A percentile compares a stretch with the other conserved stretches of the same genome.
Conservation (phyloP, 108 stramenopile species). For the Pinguiococcus pyrenoidosus region DNA sequence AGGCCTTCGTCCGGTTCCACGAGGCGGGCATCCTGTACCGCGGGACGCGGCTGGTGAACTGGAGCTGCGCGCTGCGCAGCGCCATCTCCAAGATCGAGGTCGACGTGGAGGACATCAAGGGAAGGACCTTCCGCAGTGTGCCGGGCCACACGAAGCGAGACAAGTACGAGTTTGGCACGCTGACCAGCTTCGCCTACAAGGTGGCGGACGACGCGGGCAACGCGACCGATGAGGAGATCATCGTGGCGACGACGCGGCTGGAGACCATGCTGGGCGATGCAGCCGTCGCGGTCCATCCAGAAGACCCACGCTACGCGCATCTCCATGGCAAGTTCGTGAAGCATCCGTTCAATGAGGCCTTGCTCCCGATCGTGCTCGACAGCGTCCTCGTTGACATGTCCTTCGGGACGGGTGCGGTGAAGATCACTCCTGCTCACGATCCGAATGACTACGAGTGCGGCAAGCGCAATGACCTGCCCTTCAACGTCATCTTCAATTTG, state of each 20-base stretch:
- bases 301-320: constrained; percentile 90
- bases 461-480: constrained; percentile 80
- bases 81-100: constrained; percentile 99
- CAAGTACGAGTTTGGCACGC: constrained; percentile 91
- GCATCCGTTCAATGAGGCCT: constrained; percentile 89
- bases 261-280: constrained; percentile 98
- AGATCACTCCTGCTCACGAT: constrained; percentile 54
- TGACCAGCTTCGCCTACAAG: constrained; percentile 92
- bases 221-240: constrained; percentile 53
- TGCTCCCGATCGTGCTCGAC: constrained; percentile 86
- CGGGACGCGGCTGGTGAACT: constrained; percentile 76
- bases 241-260: constrained; percentile 96
- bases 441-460: constrained; percentile 98
- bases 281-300: constrained; percentile 94
- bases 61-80: constrained; percentile 90
- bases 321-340: constrained; percentile 83
- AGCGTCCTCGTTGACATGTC: constrained; percentile 84
- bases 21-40: constrained; percentile 91
- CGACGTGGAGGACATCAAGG: no score
- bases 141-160: constrained; percentile 84
- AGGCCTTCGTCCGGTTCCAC: constrained; percentile 80
- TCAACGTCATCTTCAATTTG: constrained; percentile 68
- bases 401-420: constrained; percentile 97
- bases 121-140: no score
- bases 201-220: constrained; percentile 58